A percentile compares a stretch with the other conserved stretches of the same genome.
Evolutionary conservation across 2,329 filamentous ascomycete genomes (phyloP).

Genomic region (Calonectria pteridis): DNA sequence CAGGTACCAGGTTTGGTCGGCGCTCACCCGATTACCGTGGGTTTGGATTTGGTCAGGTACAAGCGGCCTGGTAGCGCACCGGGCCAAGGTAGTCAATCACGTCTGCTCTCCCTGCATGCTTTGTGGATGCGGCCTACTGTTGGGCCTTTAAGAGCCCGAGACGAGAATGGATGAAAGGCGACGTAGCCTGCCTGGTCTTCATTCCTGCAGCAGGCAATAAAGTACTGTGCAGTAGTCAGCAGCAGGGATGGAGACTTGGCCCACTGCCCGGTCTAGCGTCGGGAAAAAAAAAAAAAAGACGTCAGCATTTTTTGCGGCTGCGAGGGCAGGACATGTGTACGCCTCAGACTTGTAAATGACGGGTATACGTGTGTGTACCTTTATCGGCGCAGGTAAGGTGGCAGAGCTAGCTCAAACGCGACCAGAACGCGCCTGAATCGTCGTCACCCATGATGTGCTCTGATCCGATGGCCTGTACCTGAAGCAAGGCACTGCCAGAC

Average conservation of each 20-base stretch:
- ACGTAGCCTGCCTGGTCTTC: slow-evolving; percentile 1
- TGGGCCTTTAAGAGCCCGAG: not conserved
- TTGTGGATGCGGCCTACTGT: slow-evolving; percentile 5
- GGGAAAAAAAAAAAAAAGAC: slow-evolving; percentile 9
- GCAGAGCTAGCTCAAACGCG: not conserved
- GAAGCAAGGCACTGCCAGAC: slow-evolving; percentile 24
- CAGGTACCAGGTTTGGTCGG: slow-evolving; percentile 21
- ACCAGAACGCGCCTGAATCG: not conserved
- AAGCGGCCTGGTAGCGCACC: not conserved
- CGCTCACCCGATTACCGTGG: slow-evolving; percentile 20
- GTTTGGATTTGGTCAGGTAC: slow-evolving; percentile 25
- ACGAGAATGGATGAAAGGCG: slow-evolving; percentile 6
- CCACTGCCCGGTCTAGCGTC: slow-evolving; percentile 4
- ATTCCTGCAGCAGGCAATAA: slow-evolving; percentile 10
- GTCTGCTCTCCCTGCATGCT: slow-evolving; percentile 19
- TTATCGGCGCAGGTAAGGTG: not conserved
- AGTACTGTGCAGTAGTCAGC: not conserved
- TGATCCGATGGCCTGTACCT: slow-evolving; percentile 24
- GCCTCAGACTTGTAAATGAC: slow-evolving; percentile 7
- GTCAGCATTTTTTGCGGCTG: not conserved
- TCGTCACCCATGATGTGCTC: slow-evolving; percentile 4
- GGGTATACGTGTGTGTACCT: not conserved
- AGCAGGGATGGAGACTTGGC: slow-evolving; percentile 9
- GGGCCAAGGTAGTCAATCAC: slow-evolving; percentile 1
- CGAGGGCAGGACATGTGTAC: not conserved